phyloP scores from a whole-genome alignment of 495 filamentous ascomycete species.

The Podospora fimiseda region DNA sequence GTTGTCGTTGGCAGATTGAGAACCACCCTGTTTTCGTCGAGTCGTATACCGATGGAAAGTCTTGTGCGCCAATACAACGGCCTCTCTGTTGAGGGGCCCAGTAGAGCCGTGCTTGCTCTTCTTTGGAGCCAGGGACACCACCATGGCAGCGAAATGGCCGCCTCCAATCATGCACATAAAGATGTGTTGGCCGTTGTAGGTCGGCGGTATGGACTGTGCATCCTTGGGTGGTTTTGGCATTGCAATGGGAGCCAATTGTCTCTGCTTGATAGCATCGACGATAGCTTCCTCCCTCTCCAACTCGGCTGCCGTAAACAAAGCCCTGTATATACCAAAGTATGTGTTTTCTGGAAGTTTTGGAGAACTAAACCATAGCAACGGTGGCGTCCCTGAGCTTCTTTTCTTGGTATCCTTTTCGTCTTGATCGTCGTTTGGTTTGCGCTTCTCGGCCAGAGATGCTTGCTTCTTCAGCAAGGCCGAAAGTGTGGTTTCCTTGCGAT shows the following conservation, averaged over 20 bases:
- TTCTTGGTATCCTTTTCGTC: slow-evolving; percentile 44
- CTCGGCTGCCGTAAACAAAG: slow-evolving; percentile 69
- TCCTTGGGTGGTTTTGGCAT: slow-evolving; percentile 43
- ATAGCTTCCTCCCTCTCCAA: slow-evolving; percentile 56
- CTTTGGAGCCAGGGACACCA: slow-evolving; percentile 80
- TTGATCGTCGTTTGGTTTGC: slow-evolving; percentile 22
- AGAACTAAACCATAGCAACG: slow-evolving; percentile 80
- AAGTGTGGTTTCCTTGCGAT: slow-evolving; percentile 55
- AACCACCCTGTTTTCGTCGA: slow-evolving; percentile 87
- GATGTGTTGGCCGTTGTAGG: slow-evolving; percentile 65
- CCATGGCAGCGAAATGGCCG: slow-evolving; percentile 94
- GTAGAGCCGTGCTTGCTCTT: slow-evolving; percentile 54
- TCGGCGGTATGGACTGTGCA: slow-evolving; percentile 42
- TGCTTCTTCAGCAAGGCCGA: slow-evolving; percentile 75
- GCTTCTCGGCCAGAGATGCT: slow-evolving; percentile 56
- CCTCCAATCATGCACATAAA: slow-evolving; percentile 99
- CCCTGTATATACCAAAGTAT: slow-evolving; percentile 77
- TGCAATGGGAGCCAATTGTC: slow-evolving; percentile 65
- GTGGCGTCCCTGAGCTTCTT: slow-evolving; percentile 57
- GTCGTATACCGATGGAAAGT: slow-evolving; percentile 98
- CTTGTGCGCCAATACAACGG: slow-evolving; percentile 85
- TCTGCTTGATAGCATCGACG: slow-evolving; percentile 59
- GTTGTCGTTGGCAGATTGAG: slow-evolving; percentile 86
- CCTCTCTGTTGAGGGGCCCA: slow-evolving; percentile 70
- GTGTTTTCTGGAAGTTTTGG: slow-evolving; percentile 66